Percentiles rank a stretch among this genome's conserved stretches.
These are phyloP conservation scores for Hippophae rhamnoides DNA, from an alignment of 306 rosid genomes.

Conservation along the genomic window DNA sequence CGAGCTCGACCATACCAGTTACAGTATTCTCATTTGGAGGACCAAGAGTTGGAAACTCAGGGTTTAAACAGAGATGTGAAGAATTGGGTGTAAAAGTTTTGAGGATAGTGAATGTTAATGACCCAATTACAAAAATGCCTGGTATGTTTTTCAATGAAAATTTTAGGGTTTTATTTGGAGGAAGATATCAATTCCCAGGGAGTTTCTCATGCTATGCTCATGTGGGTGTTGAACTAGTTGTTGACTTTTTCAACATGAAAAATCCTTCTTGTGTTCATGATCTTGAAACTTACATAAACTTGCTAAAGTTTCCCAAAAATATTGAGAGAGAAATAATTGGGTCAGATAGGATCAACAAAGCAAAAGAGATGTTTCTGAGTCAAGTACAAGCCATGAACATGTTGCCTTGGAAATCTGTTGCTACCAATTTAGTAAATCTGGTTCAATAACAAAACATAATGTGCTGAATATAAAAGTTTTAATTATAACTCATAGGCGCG, in stretches of 20 bases:
- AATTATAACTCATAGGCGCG: no score
- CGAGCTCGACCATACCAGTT: constrained; percentile 18
- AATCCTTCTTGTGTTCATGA: constrained; percentile 94
- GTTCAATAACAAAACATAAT: no score
- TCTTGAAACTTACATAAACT: constrained; percentile 50
- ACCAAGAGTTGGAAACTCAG: constrained; percentile 73
- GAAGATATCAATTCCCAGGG: constrained; percentile 44
- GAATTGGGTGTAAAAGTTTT: constrained; percentile 70
- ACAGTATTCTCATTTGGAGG: constrained; percentile 86
- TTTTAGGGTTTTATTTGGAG: constrained; percentile 74
- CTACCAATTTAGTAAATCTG: no score
- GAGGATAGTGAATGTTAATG: constrained; percentile 64
- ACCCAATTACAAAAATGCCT: constrained; percentile 80
- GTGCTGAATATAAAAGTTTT: no score
- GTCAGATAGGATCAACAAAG: not conserved
- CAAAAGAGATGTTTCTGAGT: no score
- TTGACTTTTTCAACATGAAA: constrained; percentile 71
- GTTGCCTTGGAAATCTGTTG: no score
- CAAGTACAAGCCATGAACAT: no score
- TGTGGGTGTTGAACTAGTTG: constrained; percentile 71
- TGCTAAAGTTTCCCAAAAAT: constrained; percentile 33
- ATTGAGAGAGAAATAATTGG: not conserved
- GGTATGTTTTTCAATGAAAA: constrained; percentile 78
- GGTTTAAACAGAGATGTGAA: constrained; percentile 63
- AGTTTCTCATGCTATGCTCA: constrained; percentile 75